phyloP scores from a whole-genome alignment of 2,329 filamentous ascomycete species.

The Capronia coronata region DNA sequence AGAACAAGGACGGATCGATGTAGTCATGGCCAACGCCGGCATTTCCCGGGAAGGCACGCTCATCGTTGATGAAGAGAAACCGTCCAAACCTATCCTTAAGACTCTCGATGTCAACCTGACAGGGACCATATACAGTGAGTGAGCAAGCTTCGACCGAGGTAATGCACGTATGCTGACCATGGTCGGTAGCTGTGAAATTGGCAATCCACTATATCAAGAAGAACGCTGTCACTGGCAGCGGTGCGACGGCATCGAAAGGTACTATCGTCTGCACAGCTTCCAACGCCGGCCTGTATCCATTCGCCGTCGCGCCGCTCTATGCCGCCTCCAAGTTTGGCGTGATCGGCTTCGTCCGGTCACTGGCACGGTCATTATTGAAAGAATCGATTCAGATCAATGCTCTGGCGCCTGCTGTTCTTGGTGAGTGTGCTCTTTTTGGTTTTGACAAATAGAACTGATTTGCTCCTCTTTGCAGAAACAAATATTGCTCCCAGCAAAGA shows the following conservation, averaged over 20 bases:
- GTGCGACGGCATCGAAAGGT: conserved; percentile 33
- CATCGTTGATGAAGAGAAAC: conserved; percentile 31
- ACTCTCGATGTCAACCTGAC: conserved; percentile 35
- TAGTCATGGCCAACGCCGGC: conserved; percentile 48
- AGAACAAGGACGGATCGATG: conserved; percentile 37
- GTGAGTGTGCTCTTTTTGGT: conserved; percentile 32
- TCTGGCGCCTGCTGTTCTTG: conserved; percentile 46
- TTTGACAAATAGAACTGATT: neutral
- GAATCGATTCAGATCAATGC: conserved; percentile 48
- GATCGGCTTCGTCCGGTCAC: conserved; percentile 47
- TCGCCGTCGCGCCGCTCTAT: conserved; percentile 48
- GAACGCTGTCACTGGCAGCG: conserved; percentile 32
- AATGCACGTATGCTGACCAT: neutral
- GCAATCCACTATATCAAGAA: conserved; percentile 47
- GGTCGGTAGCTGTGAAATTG: conserved; percentile 43
- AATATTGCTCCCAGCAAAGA: conserved; percentile 42
- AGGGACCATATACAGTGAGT: conserved; percentile 44
- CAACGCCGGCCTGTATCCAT: conserved; percentile 49
- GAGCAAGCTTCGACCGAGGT: neutral
- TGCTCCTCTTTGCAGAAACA: conserved; percentile 34
- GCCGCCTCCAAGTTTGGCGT: conserved; percentile 45
- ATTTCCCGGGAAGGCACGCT: conserved; percentile 41
- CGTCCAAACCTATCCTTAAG: conserved; percentile 34
- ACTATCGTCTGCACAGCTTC: conserved; percentile 50
- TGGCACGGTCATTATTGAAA: conserved; percentile 37